These are phyloP conservation scores for Ilex aquifolium DNA, from an alignment of 257 asterid species.

Conservation along the genomic window DNA sequence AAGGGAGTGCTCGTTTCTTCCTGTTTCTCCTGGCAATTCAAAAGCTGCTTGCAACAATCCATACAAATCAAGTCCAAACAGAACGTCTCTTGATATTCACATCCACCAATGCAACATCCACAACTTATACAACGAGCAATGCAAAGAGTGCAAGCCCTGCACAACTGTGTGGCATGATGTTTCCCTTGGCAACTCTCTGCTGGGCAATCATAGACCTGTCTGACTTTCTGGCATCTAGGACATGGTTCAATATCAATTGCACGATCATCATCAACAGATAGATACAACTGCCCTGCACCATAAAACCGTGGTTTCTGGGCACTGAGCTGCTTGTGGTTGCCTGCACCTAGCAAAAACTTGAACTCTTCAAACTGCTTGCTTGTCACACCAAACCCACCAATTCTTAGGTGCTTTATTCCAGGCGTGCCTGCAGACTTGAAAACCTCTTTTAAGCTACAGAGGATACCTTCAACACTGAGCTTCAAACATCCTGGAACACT, in stretches of 20 bases:
- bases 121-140: conserved; percentile 61
- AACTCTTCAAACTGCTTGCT: conserved; percentile 46
- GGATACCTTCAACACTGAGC: conserved; percentile 34
- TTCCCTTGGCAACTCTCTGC: conserved; percentile 44
- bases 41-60: conserved; percentile 32
- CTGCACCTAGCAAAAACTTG: conserved; percentile 47
- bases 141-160: conserved; percentile 73
- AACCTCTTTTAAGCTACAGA: conserved; percentile 38
- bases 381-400: conserved; percentile 44
- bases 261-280: conserved; percentile 62
- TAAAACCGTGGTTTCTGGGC: conserved; percentile 38
- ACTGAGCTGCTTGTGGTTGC: conserved; percentile 20
- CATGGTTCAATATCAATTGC: conserved; percentile 65
- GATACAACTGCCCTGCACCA: conserved; percentile 34
- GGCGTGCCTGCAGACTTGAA: conserved; percentile 42
- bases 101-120: conserved; percentile 64
- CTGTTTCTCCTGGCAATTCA: conserved; percentile 25
- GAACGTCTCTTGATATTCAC: conserved; percentile 57
- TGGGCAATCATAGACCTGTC: conserved; percentile 76
- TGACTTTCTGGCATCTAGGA: conserved; percentile 55
- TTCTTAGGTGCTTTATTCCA: conserved; percentile 57
- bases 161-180: conserved; percentile 26
- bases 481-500: conserved; percentile 52
- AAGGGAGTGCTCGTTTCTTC: conserved; percentile 18
- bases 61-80: conserved; percentile 36